Evolutionary conservation across 192 early-diverging fungal species (phyloP), one percentile per base, ranked within the genome.

Genomic region (Coemansia sp.): DNA sequence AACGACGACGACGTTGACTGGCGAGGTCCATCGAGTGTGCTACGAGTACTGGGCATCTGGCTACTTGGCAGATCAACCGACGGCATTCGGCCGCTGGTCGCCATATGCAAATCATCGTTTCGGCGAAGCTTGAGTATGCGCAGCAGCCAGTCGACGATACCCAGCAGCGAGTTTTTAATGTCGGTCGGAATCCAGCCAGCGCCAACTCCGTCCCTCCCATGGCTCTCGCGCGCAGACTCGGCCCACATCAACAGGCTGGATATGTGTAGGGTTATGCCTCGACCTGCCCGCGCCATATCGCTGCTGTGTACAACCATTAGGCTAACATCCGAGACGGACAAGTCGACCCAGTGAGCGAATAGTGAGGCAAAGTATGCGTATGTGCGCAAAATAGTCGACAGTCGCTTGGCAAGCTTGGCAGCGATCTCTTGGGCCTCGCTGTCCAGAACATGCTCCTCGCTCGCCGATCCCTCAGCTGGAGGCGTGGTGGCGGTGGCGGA

Each of bases 301-400:
- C 61, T 61, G 61, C 69, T 70, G 25, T 67, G 72, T 5, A 72
- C 68, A n/a, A 68, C 68, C 62, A 72, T 77, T 14, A 82, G 23
- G 28, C 76, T 70, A 11, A 72, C 59, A 43, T 78, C 80, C 0
- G 66, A 21, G 16, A 83, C 61, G 2, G 63, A 75, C 20, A 83
- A 72, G 48, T 83, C 80, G 42, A 83, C 66, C 80, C 80, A 83
- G 3, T 56, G 76, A 0, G 80, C 71, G 64, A 83, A 75, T 55
- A 77, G 36, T 47, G 80, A 77, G 9, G 80, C 76, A 62, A 78
- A 57, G 36, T 83, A 83, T 3, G 76, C 66, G 58, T 74, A 77
- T 3, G 80, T 72, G 66, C 80, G 80, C 60, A 83, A 47, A 7
- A 68, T 72, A 3, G 68, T 69, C 1, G 80, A 77, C 10, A 83